Conservation (phyloP, 805 yeast species). For the Candida ipomoeae region DNA sequence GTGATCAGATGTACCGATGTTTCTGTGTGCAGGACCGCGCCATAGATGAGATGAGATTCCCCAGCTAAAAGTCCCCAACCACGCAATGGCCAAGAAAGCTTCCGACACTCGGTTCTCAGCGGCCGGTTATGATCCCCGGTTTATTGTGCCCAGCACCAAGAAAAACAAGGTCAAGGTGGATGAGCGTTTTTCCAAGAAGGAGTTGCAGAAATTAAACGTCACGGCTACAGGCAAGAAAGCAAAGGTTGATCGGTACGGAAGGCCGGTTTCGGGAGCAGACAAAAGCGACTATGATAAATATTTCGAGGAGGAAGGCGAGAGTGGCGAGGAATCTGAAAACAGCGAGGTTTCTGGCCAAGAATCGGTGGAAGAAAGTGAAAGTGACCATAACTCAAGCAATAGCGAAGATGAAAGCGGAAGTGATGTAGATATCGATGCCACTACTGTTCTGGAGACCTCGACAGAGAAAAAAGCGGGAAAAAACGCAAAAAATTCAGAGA, state of each 20-base stretch:
- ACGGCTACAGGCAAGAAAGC: conserved; percentile 51
- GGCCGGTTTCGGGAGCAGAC: conserved; percentile 50
- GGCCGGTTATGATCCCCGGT: conserved; percentile 85
- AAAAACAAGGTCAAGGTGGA: conserved; percentile 76
- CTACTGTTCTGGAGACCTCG: background rate
- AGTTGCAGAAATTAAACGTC: conserved; percentile 46
- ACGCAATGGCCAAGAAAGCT: conserved; percentile 7
- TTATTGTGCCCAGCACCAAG: conserved; percentile 66
- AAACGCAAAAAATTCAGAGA: background rate
- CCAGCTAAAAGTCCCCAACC: background rate
- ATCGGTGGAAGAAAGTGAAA: conserved; percentile 12
- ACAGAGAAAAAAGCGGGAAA: background rate
- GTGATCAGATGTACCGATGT: background rate
- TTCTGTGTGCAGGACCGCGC: background rate
- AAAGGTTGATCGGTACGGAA: conserved; percentile 82
- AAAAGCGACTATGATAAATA: conserved; percentile 48
- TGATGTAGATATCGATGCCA: background rate
- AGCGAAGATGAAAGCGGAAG: background rate
- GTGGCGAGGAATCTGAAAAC: conserved; percentile 18
- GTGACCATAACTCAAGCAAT: conserved; percentile 1
- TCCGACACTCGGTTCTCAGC: conserved; percentile 72
- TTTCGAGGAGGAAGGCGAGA: conserved; percentile 44
- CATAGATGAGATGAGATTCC: conserved; percentile 1
- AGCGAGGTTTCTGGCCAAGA: background rate
- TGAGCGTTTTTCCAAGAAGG: conserved; percentile 72